Evolutionary conservation across 225 moss, liverwort and hornwort genomes (phyloP), one percentile per base, ranked within the genome.

Genomic region (Antitrichia curtipendula): DNA sequence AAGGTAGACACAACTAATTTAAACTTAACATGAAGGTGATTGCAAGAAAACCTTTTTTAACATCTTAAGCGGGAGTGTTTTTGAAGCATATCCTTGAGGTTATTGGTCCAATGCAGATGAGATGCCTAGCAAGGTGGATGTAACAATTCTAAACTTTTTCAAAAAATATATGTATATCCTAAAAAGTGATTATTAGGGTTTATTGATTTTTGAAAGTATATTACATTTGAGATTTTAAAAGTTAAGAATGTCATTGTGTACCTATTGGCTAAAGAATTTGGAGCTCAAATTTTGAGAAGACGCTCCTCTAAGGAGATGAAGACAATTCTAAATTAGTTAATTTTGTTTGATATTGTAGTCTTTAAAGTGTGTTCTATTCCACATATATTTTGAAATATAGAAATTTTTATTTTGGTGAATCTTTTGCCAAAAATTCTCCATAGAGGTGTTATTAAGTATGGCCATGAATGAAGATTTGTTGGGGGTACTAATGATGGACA

Each of bases 21-120:
- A 64, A 64, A 65, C 10, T 65, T 36, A 65, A 36, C 10, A 2
- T 36, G 6, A 36, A 65, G 20, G 65, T 36, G 65, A 36, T 19
- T 65, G 20, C 20, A 65, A 36, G 10, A 19, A 65, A 36, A 10
- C 19, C 10, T 20, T 19, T 19, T 64, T 20, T 65, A 36, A 1
- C 6, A 65, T 65, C 3, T 10, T 36, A 6, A 65, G 6, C 0
- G 0, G 1, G 0, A 65, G 20, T 36, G 6, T 36, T 36, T 8
- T 65, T 20, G 6, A 18, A 64, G 64, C 19, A 34, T 19, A 64
- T 36, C 36, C 5, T 18, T 19, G 34, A 64, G 0, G 10, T 34
- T 64, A 34, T 32, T 64, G 16, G 9, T 16, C 34, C 17, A 32
- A 17, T 64, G 18, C 3, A 65, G 0, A 65, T 20, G 11, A 65